Base-by-base conservation (phyloP, 208 protist genomes). In the Leptomonas pyrrhocoris region DNA sequence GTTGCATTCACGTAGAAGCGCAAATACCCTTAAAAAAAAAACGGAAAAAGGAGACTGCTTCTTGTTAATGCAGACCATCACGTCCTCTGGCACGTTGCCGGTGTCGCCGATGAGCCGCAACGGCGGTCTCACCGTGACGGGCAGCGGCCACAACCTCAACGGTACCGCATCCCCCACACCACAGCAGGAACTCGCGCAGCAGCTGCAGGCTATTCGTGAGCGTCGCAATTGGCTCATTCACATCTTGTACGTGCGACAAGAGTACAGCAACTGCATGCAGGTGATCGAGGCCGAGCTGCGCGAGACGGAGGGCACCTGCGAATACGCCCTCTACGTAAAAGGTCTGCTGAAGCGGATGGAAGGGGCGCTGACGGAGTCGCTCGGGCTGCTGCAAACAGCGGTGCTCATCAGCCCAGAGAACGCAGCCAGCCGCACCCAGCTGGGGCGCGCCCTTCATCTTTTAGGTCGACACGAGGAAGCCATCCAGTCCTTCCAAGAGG, bases 181-280 rank as follows among this genome's bases (percentile, higher is more conserved):
- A 1, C 61, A 73, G 43, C 38, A 68, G 34, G 63, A 73, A 23
- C 27, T 74, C n/a, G 31, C 34, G 6, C 60, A 74, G 42, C 69
- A 81, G 56, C 45, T 83, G 28, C 53, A 84, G 42, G 36, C 56
- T 2, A 80, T 92, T 38, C 86, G 93, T 15, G 94, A 98, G 65
- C 79, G 85, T 23, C 84, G 85, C 21, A 99, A 99, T 83, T 97
- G 94, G 86, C 79, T 97, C 16, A 98, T 99, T 49, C 94, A 99
- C 60, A 43, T 92, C 55, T 81, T 98, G 21, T 98, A 95, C 76
- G 66, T 88, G n/a, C 81, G 85, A 13, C 86, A 98, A 57, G 92
- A 98, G 54, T 97, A 92, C 76, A 73, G 74, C 23, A 82, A 90
- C 38, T 98, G 96, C 77, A 53, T 95, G 34, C 59, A 55, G 28